phyloP scores from a whole-genome alignment of 2,329 filamentous ascomycete genomes.

The Ceratocystis harringtonii region DNA sequence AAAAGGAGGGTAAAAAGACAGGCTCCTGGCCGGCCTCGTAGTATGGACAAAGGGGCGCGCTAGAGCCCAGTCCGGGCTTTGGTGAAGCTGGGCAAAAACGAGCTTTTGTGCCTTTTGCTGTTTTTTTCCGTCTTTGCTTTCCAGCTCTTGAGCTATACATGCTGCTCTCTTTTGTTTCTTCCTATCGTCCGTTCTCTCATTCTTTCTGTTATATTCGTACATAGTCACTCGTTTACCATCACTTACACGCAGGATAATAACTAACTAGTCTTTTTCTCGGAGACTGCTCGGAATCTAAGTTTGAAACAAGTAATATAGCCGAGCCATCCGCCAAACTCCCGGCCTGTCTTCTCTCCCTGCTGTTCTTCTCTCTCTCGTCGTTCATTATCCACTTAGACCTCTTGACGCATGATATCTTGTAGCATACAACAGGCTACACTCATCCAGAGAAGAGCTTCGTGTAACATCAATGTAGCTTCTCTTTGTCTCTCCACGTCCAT shows the following conservation, averaged over 20 bases:
- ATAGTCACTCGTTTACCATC: not conserved
- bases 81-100: not conserved
- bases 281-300: not conserved
- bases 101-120: not conserved
- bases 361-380: not conserved
- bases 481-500: not conserved
- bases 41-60: not conserved
- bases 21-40: not conserved
- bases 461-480: not conserved
- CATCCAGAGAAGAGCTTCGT: not conserved
- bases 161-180: not conserved
- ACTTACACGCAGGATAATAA: not conserved
- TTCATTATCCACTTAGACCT: not conserved
- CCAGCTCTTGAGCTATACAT: no score
- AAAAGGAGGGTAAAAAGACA: not conserved
- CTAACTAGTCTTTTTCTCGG: not conserved
- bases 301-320: not conserved
- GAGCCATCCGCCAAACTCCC: not conserved
- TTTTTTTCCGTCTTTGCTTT: not conserved
- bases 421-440: not conserved
- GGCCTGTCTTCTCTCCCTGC: not conserved
- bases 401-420: not conserved
- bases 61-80: not conserved
- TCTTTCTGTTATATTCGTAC: not conserved
- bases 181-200: not conserved